Percentiles rank a stretch among this genome's conserved stretches.
Conservation (phyloP, 2,329 filamentous ascomycete genomes). For the Emergomyces pasteurianus region DNA sequence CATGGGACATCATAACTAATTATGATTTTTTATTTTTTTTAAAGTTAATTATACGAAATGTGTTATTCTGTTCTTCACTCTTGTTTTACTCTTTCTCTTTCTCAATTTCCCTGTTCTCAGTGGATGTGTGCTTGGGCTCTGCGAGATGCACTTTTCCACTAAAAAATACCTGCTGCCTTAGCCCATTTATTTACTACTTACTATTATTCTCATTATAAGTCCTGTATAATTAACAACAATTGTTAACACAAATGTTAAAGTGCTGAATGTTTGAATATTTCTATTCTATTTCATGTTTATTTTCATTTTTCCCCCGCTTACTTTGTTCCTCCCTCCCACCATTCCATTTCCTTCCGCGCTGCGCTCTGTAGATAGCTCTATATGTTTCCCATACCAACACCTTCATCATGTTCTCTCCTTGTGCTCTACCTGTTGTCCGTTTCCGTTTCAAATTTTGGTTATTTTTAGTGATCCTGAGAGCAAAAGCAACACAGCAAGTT, state of each 20-base stretch:
- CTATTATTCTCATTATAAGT: background rate
- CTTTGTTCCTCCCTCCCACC: background rate
- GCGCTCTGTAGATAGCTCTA: background rate
- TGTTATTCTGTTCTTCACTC: background rate
- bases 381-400: background rate
- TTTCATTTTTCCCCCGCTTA: background rate
- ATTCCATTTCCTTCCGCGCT: background rate
- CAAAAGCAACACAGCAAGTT: background rate
- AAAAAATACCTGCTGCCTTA: background rate
- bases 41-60: background rate
- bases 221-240: background rate
- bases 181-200: background rate
- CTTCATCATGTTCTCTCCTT: background rate
- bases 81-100: background rate
- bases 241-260: background rate
- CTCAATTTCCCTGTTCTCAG: background rate
- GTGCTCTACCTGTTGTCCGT: background rate
- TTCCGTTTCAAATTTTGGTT: background rate
- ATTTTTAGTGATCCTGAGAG: no score
- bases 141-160: background rate
- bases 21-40: background rate
- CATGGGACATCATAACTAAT: background rate
- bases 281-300: background rate
- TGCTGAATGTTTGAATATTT: background rate
- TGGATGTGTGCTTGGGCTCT: background rate